phyloP scores from a whole-genome alignment of 768 basidiomycete species.

The Boletus huronensis region DNA sequence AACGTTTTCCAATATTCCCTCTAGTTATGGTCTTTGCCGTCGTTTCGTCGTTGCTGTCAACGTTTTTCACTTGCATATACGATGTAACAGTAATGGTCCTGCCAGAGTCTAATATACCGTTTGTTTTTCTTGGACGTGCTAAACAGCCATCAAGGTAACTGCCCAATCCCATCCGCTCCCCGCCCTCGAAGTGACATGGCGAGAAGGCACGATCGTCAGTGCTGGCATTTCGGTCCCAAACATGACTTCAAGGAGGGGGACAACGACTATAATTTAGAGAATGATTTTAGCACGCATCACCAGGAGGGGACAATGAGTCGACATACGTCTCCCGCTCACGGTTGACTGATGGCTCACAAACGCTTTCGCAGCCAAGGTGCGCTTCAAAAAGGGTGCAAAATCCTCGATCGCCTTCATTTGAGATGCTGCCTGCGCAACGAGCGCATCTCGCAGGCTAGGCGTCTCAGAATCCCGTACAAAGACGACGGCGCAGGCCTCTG shows the following conservation, averaged over 20 bases:
- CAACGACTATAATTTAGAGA: conserved; percentile 10
- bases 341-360: conserved; percentile 17
- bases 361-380: conserved; percentile 25
- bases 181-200: conserved; percentile 19
- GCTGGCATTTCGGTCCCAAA: conserved; percentile 27
- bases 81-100: neutral
- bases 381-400: conserved; percentile 20
- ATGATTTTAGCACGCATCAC: neutral
- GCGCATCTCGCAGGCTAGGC: conserved; percentile 1
- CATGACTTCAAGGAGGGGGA: conserved; percentile 18
- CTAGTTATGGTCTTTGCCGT: neutral
- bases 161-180: conserved; percentile 27
- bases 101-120: neutral
- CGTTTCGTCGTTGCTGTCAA: neutral
- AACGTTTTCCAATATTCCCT: conserved; percentile 3
- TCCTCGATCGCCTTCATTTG: conserved; percentile 13
- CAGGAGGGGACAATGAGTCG: neutral
- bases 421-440: conserved; percentile 8
- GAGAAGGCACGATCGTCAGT: conserved; percentile 24
- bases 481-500: conserved; percentile 42
- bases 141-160: conserved; percentile 29
- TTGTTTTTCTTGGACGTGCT: conserved; percentile 1
- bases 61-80: neutral
- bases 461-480: conserved; percentile 37
- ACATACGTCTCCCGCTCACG: conserved; percentile 17